Percentiles rank a stretch among this genome's conserved stretches.
These are phyloP conservation scores for Pseudocercospora pini-densiflorae DNA, from an alignment of 2,329 filamentous ascomycete genomes.

Conservation along the genomic window DNA sequence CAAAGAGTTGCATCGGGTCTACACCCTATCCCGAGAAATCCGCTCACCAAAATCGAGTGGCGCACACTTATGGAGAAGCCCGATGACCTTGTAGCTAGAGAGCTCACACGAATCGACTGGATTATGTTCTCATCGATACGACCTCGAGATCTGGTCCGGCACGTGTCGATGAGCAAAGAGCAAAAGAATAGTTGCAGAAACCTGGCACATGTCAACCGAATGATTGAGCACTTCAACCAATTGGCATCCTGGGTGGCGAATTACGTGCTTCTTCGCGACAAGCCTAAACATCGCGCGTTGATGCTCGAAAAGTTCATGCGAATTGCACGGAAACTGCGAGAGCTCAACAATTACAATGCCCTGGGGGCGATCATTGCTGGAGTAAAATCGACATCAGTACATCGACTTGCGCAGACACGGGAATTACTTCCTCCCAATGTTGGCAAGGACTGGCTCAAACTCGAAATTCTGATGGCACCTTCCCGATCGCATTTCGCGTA, in stretches of 20 bases:
- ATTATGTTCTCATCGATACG: constrained; percentile 96
- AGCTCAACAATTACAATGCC: constrained; percentile 96
- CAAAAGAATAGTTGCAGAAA: constrained; percentile 66
- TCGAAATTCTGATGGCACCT: constrained; percentile 90
- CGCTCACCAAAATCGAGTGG: constrained; percentile 84
- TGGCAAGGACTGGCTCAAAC: constrained; percentile 82
- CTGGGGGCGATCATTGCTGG: constrained; percentile 93
- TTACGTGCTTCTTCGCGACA: constrained; percentile 77
- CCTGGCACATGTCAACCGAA: constrained; percentile 86
- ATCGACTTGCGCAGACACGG: constrained; percentile 79
- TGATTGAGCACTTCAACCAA: constrained; percentile 80
- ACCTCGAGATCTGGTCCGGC: constrained; percentile 88
- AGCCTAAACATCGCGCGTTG: constrained; percentile 89
- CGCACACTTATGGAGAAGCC: constrained; percentile 86
- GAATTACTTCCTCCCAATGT: constrained; percentile 72
- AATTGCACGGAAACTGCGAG: constrained; percentile 80
- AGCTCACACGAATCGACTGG: constrained; percentile 96
- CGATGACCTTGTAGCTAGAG: constrained; percentile 83
- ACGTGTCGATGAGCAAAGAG: constrained; percentile 69
- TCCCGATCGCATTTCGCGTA: constrained; percentile 94
- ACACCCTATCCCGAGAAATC: constrained; percentile 69
- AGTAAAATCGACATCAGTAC: constrained; percentile 84
- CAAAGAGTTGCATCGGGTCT: constrained; percentile 76
- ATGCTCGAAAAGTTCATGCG: constrained; percentile 97
- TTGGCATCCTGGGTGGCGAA: constrained; percentile 61